Evolutionary conservation across 306 rosid species (phyloP), one percentile per base, ranked within the genome.

Genomic region (Lablab purpureus): DNA sequence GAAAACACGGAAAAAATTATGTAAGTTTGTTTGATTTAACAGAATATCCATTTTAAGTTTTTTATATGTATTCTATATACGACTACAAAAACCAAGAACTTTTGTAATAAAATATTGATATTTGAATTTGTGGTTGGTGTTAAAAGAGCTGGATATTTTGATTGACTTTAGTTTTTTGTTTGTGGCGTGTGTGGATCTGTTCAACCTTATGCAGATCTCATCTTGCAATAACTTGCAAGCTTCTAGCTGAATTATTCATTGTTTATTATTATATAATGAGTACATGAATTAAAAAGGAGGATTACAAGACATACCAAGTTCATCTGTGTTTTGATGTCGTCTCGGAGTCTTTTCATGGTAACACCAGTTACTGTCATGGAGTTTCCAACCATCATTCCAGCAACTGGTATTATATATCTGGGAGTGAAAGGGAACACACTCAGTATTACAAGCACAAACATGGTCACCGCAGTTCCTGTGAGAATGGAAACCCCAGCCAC

Each of bases 361-460:
- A 95, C 97, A 7, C 99, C 99, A 2, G 99, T 95, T 6, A 95
- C 99, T 0, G 98, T 93, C 99, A 95, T 95, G 1, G 98, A 74
- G 54, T 95, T 95, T 1, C 99, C 99, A 19, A 95, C 99, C 97
- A 95, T 93, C 99, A 95, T 95, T 56, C 99, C 99, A 0, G 96
- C 94, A 0, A 93, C 81, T 0, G 99, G 99, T 17, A 95, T 95
- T 51, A 95, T 95, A 8, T 95, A 93, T 65, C 99, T 82, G 1
- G 99, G 98, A 81, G 98, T 91, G 83, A 95, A 91, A 3, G 99
- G 99, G 82, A 95, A 95, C 4, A 95, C 96, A 1, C 81, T 82
- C 51, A 95, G 86, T 28, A 80, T 22, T 2, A 95, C 85, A 1
- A 95, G 88, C 59, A 95, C 25, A 21, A 86, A 71, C 98, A 95